phyloP scores from a whole-genome alignment of 2,329 filamentous ascomycete species.

The Colletotrichum coccodes region DNA sequence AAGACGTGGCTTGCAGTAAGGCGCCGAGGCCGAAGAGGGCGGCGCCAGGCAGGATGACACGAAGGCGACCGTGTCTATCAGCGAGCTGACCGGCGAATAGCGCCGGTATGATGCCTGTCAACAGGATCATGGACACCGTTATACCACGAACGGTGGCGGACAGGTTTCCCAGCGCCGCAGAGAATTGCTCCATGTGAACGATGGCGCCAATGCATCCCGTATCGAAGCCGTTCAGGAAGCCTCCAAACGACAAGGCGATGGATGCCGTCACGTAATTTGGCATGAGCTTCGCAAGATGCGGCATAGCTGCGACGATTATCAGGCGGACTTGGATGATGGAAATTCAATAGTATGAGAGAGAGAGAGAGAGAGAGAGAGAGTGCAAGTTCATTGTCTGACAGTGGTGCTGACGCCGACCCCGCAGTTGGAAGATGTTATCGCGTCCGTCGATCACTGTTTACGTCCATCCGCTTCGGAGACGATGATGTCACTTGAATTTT shows the following conservation, averaged over 20 bases:
- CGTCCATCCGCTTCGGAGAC: no score
- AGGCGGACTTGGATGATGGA: no score
- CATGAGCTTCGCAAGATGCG: slow-evolving; percentile 23
- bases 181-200: slow-evolving; percentile 45
- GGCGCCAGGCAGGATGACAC: slow-evolving; percentile 57
- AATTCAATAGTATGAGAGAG: no score
- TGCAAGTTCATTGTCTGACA: no score
- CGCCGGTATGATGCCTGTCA: slow-evolving; percentile 66
- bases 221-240: slow-evolving; percentile 48
- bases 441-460: no score
- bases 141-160: slow-evolving; percentile 65
- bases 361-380: no score
- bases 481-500: no score
- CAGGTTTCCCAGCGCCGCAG: slow-evolving; percentile 52
- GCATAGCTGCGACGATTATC: neutral
- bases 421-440: no score
- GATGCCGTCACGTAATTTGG: slow-evolving; percentile 46
- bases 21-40: slow-evolving; percentile 63
- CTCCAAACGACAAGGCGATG: slow-evolving; percentile 43
- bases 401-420: no score
- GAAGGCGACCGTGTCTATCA: slow-evolving; percentile 60
- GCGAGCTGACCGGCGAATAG: slow-evolving; percentile 66
- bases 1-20: slow-evolving; percentile 59
- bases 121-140: slow-evolving; percentile 67
- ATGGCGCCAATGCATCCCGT: slow-evolving; percentile 48